Evolutionary conservation across 73 alveolate species (phyloP).

Genomic region (Symbiodinium pilosum): DNA sequence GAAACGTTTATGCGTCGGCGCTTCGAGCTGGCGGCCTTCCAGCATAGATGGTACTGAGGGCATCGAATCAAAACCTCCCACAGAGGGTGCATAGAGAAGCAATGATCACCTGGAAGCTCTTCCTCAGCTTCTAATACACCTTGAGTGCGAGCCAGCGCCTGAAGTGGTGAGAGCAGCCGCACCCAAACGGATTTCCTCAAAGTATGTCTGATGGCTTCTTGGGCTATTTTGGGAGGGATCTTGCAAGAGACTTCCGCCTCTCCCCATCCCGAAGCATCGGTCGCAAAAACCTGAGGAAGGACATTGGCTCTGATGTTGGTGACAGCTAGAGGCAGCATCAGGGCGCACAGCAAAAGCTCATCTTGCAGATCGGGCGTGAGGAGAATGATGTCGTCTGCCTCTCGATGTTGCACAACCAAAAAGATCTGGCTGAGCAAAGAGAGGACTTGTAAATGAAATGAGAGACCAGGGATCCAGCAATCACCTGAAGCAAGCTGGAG

Average conservation of each 20-base stretch:
- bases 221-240: not conserved
- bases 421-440: not conserved
- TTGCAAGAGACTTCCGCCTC: not conserved
- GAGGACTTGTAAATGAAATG: not conserved
- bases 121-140: not conserved
- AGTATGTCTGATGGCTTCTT: not conserved
- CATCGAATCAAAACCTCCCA: not conserved
- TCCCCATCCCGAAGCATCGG: not conserved
- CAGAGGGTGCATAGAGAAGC: not conserved
- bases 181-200: not conserved
- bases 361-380: not conserved
- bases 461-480: not conserved
- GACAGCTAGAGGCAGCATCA: not conserved
- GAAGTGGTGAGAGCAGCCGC: not conserved
- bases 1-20: slow-evolving; percentile 2
- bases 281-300: not conserved
- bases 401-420: not conserved
- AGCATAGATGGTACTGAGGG: not conserved
- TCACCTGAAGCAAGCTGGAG: not conserved
- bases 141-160: not conserved
- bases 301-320: not conserved
- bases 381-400: not conserved
- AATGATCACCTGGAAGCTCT: not conserved
- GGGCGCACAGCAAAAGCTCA: not conserved
- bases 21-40: too few species aligned